phyloP scores from a whole-genome alignment of 108 stramenopile species.

The Cyclotella distinguenda region DNA sequence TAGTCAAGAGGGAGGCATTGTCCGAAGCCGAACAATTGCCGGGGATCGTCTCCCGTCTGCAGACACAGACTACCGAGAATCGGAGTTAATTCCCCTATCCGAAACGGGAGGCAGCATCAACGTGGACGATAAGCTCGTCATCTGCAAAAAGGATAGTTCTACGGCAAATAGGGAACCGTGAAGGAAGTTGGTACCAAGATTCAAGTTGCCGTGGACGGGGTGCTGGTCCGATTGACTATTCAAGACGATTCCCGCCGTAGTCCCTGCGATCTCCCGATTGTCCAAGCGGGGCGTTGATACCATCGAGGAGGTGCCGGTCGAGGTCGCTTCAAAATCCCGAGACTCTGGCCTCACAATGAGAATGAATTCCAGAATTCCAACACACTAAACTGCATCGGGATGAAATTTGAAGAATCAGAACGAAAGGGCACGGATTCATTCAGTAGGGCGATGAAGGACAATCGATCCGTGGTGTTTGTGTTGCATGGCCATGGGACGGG shows the following conservation, averaged over 20 bases:
- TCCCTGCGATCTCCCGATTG: no score
- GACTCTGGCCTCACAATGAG: conserved; percentile 51
- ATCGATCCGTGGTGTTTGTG: conserved; percentile 57
- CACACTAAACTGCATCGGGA: conserved; percentile 86
- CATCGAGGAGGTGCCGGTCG: conserved; percentile 12
- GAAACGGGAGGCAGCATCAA: conserved; percentile 59
- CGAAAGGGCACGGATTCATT: conserved; percentile 57
- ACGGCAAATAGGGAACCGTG: conserved; percentile 65
- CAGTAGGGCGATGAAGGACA: conserved; percentile 47
- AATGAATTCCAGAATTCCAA: conserved; percentile 75
- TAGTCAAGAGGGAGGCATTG: conserved; percentile 78
- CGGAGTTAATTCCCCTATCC: conserved; percentile 73
- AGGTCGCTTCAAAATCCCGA: conserved; percentile 17
- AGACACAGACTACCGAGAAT: conserved; percentile 38
- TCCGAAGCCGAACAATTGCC: conserved; percentile 75
- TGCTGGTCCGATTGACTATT: conserved; percentile 58
- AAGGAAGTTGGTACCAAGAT: conserved; percentile 58
- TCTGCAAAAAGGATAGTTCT: conserved; percentile 67
- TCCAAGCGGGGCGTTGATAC: conserved; percentile 61
- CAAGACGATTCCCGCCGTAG: conserved; percentile 58
- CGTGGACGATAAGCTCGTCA: conserved; percentile 63
- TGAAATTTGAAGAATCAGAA: conserved; percentile 77
- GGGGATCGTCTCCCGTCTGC: conserved; percentile 50
- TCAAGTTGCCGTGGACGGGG: conserved; percentile 62
- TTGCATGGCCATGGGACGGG: conserved; percentile 88